Percentiles rank a stretch among this genome's conserved stretches.
phyloP scores from a whole-genome alignment of 176 grass and related monocot genomes.

The Aegilops tauschii region DNA sequence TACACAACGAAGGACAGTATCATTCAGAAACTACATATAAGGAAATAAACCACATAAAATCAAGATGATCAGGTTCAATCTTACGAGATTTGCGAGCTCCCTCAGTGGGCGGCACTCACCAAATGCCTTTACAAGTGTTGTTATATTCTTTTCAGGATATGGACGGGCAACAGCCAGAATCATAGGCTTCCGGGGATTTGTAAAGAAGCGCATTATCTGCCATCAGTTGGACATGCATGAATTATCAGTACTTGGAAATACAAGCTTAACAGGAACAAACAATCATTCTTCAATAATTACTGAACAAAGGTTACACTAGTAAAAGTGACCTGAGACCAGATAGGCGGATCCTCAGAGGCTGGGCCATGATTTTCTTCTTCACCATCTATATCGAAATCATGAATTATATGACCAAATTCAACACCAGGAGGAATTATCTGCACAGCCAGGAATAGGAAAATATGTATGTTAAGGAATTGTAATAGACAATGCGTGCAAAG shows the following conservation, averaged over 20 bases:
- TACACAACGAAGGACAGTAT: not conserved
- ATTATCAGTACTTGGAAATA: conserved; percentile 29
- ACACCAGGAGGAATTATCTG: conserved; percentile 79
- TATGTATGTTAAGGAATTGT: not conserved
- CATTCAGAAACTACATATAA: conserved; percentile 5
- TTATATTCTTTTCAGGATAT: conserved; percentile 77
- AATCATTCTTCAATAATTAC: not conserved
- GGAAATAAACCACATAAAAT: conserved; percentile 10
- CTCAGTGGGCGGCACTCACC: conserved; percentile 78
- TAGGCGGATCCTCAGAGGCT: conserved; percentile 60
- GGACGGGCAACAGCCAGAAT: conserved; percentile 75
- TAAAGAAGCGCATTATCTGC: conserved; percentile 89
- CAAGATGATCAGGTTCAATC: conserved; percentile 14
- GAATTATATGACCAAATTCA: conserved; percentile 67
- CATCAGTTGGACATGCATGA: conserved; percentile 21
- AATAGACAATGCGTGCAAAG: not conserved
- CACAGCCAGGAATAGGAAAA: conserved; percentile 8
- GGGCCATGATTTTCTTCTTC: conserved; percentile 60
- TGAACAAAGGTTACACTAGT: not conserved
- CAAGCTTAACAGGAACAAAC: not conserved
- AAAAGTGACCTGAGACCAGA: conserved; percentile 69
- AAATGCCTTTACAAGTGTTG: conserved; percentile 76
- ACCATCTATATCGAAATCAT: conserved; percentile 69
- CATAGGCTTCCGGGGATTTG: conserved; percentile 85
- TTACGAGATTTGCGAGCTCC: conserved; percentile 78